Evolutionary conservation across 1,284 basidiomycete species (phyloP).

Genomic region (Abortiporus biennis): DNA sequence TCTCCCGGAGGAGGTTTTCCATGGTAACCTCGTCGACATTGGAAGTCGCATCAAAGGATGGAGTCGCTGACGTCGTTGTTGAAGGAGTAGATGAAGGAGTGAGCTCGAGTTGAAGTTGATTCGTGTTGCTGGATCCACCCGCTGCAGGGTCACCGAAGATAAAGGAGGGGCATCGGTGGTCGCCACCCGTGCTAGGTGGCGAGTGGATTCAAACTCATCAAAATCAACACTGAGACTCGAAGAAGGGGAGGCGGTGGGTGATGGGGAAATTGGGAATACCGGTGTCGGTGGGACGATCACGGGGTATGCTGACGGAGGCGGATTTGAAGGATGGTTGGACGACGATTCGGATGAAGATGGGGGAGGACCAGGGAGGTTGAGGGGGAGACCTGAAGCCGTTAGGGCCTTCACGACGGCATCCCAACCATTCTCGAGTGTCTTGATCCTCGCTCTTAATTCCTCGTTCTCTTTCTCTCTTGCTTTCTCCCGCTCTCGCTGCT

Average conservation of each 20-base stretch:
- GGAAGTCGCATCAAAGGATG: conserved; percentile 9
- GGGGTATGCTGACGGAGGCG: conserved; percentile 27
- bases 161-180: conserved; percentile 51
- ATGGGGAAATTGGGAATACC: conserved; percentile 43
- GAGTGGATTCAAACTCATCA: conserved; percentile 59
- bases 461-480: conserved; percentile 64
- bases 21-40: conserved; percentile 49
- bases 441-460: conserved; percentile 68
- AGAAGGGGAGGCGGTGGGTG: conserved; percentile 35
- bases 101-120: conserved; percentile 25
- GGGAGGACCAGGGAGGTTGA: conserved; percentile 25
- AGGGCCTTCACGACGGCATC: conserved; percentile 72
- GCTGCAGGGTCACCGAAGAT: conserved; percentile 77
- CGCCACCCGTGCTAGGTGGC: conserved; percentile 94
- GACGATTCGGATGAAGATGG: conserved; percentile 21
- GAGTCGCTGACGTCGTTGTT: conserved; percentile 11
- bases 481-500: conserved; percentile 37
- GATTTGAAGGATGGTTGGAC: conserved; percentile 21
- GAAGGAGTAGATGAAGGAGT: conserved; percentile 17
- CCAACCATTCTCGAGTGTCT: conserved; percentile 73
- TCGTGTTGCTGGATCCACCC: conserved; percentile 53
- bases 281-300: conserved; percentile 26
- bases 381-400: conserved; percentile 55
- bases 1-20: conserved; percentile 62
- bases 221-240: conserved; percentile 24